Conservation (phyloP, 2,329 filamentous ascomycete genomes). For the Lithohypha guttulata region DNA sequence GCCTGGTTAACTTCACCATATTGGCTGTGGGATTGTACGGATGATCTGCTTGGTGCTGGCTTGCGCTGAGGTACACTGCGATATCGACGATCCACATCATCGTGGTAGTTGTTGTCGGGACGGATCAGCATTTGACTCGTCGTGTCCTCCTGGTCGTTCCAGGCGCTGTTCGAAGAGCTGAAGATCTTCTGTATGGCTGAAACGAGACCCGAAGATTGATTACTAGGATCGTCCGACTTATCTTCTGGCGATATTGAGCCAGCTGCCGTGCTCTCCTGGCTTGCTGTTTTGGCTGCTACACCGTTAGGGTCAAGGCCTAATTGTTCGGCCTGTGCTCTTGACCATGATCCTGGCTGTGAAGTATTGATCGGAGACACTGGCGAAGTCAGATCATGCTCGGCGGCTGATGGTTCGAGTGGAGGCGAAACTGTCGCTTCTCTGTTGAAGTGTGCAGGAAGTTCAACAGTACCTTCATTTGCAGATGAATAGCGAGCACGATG, state of each 20-base stretch:
- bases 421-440: conserved; percentile 1
- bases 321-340: conserved; percentile 2
- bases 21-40: not conserved
- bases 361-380: conserved; percentile 3
- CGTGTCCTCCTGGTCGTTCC: not conserved
- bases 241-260: not conserved
- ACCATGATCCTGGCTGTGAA: conserved; percentile 6
- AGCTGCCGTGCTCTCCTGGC: not conserved
- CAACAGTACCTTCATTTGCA: conserved; percentile 6
- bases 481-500: conserved; percentile 1
- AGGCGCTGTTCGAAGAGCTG: not conserved
- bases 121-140: not conserved
- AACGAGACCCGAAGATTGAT: conserved; percentile 4
- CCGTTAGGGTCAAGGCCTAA: not conserved
- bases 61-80: conserved; percentile 2
- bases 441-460: not conserved
- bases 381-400: not conserved
- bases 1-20: not conserved
- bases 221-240: not conserved
- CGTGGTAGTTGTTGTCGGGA: not conserved
- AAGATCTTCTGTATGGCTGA: conserved; percentile 7
- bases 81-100: not conserved
- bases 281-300: not conserved
- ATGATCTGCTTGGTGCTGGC: not conserved
- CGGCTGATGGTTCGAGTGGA: conserved; percentile 4